phyloP scores from a whole-genome alignment of 1,284 basidiomycete species.

The Moesziomyces sp. region DNA sequence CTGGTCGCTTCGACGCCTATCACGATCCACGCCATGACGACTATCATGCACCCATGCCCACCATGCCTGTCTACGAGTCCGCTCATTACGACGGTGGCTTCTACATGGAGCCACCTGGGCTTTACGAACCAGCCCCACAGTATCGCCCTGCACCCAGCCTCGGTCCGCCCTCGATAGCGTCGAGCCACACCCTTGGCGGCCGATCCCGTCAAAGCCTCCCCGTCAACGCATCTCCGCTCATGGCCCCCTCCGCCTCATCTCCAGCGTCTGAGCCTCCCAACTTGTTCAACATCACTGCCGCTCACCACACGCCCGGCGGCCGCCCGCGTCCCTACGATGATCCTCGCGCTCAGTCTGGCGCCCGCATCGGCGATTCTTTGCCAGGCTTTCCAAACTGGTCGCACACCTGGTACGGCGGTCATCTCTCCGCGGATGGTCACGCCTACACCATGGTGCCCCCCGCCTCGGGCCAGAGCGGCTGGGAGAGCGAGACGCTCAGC shows the following conservation, averaged over 20 bases:
- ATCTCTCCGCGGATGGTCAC: slow-evolving; percentile 59
- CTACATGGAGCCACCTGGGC: slow-evolving; percentile 24
- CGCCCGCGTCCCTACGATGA: slow-evolving; percentile 13
- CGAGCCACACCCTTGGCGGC: slow-evolving; percentile 20
- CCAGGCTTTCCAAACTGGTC: slow-evolving; percentile 54
- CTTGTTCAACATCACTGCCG: slow-evolving; percentile 49
- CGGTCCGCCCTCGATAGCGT: slow-evolving; percentile 30
- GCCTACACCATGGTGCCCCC: slow-evolving; percentile 58
- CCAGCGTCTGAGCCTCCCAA: slow-evolving; percentile 38
- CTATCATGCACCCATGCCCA: slow-evolving; percentile 20
- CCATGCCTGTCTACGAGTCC: slow-evolving; percentile 20
- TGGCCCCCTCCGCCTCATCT: slow-evolving; percentile 19
- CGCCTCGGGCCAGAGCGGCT: slow-evolving; percentile 49
- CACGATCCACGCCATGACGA: slow-evolving; percentile 8
- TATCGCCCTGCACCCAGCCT: slow-evolving; percentile 5
- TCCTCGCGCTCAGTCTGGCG: slow-evolving; percentile 1
- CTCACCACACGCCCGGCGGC: slow-evolving; percentile 43
- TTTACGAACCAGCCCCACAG: slow-evolving; percentile 17
- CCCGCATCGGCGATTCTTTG: slow-evolving; percentile 37
- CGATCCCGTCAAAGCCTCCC: slow-evolving; percentile 35
- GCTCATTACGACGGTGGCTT: slow-evolving; percentile 32
- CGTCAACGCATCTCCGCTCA: slow-evolving; percentile 25
- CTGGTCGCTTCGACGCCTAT: slow-evolving; percentile 25
- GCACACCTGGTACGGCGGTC: slow-evolving; percentile 58
- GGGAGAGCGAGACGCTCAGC: slow-evolving; percentile 58